Conservation (phyloP, 495 filamentous ascomycete species). For the Daldinia caldariorum region DNA sequence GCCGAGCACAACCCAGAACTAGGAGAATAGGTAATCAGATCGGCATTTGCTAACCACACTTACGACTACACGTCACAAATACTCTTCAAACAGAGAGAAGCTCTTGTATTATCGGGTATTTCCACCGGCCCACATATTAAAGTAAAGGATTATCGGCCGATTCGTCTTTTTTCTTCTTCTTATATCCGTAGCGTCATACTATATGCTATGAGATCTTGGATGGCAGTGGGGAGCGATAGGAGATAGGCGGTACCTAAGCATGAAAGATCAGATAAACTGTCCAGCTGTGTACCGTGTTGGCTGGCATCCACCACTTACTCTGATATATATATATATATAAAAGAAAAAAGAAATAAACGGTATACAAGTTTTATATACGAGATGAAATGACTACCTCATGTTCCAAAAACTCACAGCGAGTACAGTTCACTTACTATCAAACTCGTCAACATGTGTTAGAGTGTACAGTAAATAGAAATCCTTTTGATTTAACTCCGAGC, state of each 20-base stretch:
- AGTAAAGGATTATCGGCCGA: neutral
- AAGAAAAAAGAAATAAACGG: no score
- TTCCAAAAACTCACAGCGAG: neutral
- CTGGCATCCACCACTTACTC: neutral
- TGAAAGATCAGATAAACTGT: neutral
- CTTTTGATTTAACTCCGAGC: slow-evolving; percentile 12
- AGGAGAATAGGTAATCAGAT: neutral
- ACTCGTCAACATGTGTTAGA: neutral
- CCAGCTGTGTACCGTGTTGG: neutral
- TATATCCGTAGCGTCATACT: neutral
- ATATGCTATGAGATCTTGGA: neutral
- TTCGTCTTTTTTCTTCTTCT: neutral
- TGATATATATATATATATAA: neutral
- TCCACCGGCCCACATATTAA: neutral
- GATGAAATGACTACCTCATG: neutral
- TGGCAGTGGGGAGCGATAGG: neutral
- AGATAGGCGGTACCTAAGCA: no score
- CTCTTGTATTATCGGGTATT: neutral
- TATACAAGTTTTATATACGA: neutral
- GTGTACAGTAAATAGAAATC: neutral
- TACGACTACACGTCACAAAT: neutral
- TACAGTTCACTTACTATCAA: neutral
- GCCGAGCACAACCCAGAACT: neutral
- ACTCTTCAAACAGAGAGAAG: neutral
- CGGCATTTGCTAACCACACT: neutral